phyloP scores from a whole-genome alignment of 2,329 filamentous ascomycete species.

The Stachybotrys elegans region DNA sequence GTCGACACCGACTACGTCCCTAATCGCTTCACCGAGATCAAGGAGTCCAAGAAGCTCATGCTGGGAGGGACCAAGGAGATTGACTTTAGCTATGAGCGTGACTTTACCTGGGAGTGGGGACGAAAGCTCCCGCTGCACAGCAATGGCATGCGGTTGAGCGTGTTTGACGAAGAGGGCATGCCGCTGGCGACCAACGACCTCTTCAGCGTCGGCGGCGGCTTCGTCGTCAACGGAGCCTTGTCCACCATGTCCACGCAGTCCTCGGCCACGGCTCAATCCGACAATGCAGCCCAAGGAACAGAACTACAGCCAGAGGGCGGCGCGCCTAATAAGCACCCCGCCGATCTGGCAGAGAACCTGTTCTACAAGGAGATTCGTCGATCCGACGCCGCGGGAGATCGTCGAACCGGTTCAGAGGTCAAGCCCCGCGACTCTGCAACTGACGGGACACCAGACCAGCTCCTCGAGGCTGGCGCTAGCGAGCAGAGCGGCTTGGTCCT shows the following conservation, averaged over 20 bases:
- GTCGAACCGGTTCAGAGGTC: conserved; percentile 37
- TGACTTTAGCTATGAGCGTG: conserved; percentile 41
- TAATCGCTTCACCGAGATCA: conserved; percentile 39
- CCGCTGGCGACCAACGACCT: conserved; percentile 44
- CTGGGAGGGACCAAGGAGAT: conserved; percentile 41
- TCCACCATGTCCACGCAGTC: conserved; percentile 31
- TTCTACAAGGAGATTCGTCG: conserved; percentile 47
- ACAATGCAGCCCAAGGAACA: background rate
- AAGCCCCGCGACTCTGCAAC: conserved; percentile 24
- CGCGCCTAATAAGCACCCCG: conserved; percentile 28
- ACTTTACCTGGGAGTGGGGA: conserved; percentile 48
- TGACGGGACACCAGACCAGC: conserved; percentile 5
- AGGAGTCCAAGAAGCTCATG: conserved; percentile 36
- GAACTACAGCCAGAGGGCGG: conserved; percentile 15
- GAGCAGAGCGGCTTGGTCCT: background rate
- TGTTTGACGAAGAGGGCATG: conserved; percentile 40
- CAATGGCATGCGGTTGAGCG: conserved; percentile 48
- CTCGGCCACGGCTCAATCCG: conserved; percentile 4
- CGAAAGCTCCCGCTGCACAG: conserved; percentile 46
- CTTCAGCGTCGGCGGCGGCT: conserved; percentile 48
- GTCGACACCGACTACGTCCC: conserved; percentile 45
- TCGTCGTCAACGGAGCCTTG: conserved; percentile 45
- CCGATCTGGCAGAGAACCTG: conserved; percentile 46
- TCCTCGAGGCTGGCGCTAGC: conserved; percentile 7
- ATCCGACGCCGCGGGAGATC: conserved; percentile 39